Evolutionary conservation across 345 rosid genomes (phyloP).

Genomic region (Geranium rotundifolium): DNA sequence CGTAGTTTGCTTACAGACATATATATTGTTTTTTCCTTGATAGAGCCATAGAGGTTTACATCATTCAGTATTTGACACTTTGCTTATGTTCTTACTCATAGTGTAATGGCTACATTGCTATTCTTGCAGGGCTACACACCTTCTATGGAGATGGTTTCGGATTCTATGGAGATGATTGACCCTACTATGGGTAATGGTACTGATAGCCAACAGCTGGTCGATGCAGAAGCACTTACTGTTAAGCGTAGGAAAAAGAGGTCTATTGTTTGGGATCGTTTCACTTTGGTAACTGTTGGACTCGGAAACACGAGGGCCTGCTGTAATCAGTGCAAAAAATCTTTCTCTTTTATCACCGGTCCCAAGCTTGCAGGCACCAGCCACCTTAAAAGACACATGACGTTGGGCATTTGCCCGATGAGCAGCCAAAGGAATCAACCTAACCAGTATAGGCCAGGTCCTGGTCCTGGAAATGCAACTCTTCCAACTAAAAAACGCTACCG

Average conservation of each 20-base stretch:
- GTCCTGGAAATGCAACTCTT: conserved; percentile 16
- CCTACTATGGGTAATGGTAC: neutral
- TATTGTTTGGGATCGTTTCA: conserved; percentile 89
- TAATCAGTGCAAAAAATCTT: conserved; percentile 78
- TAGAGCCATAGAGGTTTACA: too few relatives aligned
- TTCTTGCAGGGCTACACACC: neutral
- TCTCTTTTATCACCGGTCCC: conserved; percentile 77
- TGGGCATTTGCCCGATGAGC: conserved; percentile 77
- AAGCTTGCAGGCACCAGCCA: conserved; percentile 93
- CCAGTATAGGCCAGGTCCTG: conserved; percentile 15
- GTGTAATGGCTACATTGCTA: neutral
- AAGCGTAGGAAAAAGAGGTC: conserved; percentile 86
- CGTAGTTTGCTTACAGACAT: too few relatives aligned
- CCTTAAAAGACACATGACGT: conserved; percentile 82
- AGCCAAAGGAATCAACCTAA: conserved; percentile 30
- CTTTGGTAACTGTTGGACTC: conserved; percentile 59
- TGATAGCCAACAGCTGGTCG: conserved; percentile 29
- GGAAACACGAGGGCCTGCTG: conserved; percentile 74
- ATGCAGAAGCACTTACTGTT: conserved; percentile 32
- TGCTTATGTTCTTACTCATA: too few relatives aligned
- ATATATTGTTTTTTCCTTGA: too few relatives aligned
- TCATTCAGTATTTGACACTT: too few relatives aligned
- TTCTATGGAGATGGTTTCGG: neutral
- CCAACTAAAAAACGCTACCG: conserved; percentile 61
- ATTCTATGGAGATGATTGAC: neutral